Percentiles rank a stretch among this genome's conserved stretches.
Evolutionary conservation across 768 basidiomycete species (phyloP).

Genomic region (Termitomyces sp.): DNA sequence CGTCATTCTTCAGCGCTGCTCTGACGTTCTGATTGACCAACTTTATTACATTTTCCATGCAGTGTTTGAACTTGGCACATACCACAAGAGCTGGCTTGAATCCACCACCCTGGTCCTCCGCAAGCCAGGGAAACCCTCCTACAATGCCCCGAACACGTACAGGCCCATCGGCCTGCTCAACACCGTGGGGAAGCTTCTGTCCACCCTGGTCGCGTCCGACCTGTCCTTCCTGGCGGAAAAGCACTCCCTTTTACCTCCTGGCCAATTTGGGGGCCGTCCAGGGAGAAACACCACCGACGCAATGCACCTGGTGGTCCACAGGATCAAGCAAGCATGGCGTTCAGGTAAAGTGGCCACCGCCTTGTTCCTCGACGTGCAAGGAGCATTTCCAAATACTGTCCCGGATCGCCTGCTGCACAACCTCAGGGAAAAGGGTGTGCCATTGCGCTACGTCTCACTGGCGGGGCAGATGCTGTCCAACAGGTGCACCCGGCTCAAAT

Average conservation of each 20-base stretch:
- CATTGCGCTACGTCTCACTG: not conserved
- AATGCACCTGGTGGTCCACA: not conserved
- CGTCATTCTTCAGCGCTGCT: not conserved
- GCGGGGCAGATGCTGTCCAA: not conserved
- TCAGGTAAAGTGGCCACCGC: not conserved
- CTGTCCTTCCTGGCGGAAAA: not conserved
- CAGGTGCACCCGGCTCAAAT: not conserved
- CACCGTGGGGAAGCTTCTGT: not conserved
- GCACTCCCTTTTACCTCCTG: fast-evolving
- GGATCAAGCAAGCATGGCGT: not conserved
- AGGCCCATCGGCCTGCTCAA: not conserved
- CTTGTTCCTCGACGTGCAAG: not conserved
- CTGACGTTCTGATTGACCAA: not conserved
- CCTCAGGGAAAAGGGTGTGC: too few species aligned
- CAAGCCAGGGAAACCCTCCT: not conserved
- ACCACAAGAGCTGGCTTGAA: not conserved
- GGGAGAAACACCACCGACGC: not conserved
- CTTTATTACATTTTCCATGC: not conserved
- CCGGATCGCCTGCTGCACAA: not conserved
- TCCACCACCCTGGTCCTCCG: not conserved
- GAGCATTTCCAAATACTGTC: not conserved
- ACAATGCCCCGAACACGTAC: too few species aligned
- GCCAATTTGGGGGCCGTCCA: not conserved
- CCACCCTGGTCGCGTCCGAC: not conserved
- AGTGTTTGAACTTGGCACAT: not conserved